Percentiles rank a stretch among this genome's conserved stretches.
Evolutionary conservation across 495 filamentous ascomycete genomes (phyloP).

Genomic region (Penicillium arizonense): DNA sequence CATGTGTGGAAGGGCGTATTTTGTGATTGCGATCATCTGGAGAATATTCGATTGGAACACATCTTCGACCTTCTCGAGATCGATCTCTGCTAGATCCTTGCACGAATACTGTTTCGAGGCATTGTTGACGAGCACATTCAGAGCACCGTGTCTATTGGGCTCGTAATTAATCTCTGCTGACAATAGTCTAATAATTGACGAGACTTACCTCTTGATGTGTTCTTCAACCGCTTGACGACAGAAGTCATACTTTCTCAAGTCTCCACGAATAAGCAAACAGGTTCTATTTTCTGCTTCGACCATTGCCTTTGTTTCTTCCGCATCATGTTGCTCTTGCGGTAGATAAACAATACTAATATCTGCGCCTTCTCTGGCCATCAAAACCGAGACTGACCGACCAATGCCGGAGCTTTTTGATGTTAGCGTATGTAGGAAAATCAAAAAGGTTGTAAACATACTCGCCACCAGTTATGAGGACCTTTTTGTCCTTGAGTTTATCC

Average conservation of each 20-base stretch:
- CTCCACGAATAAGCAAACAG: constrained; percentile 46
- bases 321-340: constrained; percentile 49
- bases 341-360: constrained; percentile 54
- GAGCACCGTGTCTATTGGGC: constrained; percentile 31
- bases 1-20: constrained; percentile 57
- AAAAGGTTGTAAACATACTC: constrained; percentile 30
- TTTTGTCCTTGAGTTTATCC: constrained; percentile 45
- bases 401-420: constrained; percentile 40
- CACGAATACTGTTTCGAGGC: constrained; percentile 55
- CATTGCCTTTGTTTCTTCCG: constrained; percentile 46
- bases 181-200: neutral
- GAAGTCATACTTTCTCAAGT: constrained; percentile 45
- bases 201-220: constrained; percentile 43
- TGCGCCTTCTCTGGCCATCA: constrained; percentile 52
- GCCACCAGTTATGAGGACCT: constrained; percentile 52
- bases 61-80: constrained; percentile 49
- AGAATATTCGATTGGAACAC: constrained; percentile 59
- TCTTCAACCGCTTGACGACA: constrained; percentile 48
- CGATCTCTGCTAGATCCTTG: constrained; percentile 52
- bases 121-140: constrained; percentile 63
- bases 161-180: neutral
- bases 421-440: neutral
- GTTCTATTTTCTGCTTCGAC: constrained; percentile 45
- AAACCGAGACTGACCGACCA: constrained; percentile 49
- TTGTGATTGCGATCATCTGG: constrained; percentile 61